Evolutionary conservation across 352 stramenopile species (phyloP).

Genomic region (Lagenidium sp.): DNA sequence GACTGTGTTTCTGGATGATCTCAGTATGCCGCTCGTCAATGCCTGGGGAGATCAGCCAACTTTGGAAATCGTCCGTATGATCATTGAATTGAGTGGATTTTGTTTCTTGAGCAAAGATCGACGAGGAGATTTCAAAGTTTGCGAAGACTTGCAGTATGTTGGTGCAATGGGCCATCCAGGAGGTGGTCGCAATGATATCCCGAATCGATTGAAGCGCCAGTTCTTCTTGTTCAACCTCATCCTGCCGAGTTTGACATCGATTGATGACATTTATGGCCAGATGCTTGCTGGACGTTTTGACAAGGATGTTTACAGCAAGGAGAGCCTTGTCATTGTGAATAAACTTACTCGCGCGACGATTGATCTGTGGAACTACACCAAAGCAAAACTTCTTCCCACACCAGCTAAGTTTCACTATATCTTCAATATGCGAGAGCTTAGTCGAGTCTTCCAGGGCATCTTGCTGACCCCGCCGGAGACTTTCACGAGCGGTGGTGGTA

Average conservation of each 20-base stretch:
- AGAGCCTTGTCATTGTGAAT: conserved; percentile 78
- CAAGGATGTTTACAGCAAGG: conserved; percentile 76
- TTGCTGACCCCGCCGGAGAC: conserved; percentile 94
- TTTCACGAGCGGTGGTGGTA: conserved; percentile 86
- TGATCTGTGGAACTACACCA: conserved; percentile 95
- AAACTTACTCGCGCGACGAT: conserved; percentile 96
- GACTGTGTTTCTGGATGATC: conserved; percentile 98
- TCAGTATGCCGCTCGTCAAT: conserved; percentile 97
- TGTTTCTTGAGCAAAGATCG: conserved; percentile 98
- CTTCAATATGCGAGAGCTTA: conserved; percentile 99
- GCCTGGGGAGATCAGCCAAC: conserved; percentile 98
- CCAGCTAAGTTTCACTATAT: conserved; percentile 99
- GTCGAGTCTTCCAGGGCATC: conserved; percentile 96
- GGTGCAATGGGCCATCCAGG: conserved; percentile 97
- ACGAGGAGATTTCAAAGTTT: conserved; percentile 97
- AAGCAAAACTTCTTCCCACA: conserved; percentile 95
- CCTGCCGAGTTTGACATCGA: conserved; percentile 94
- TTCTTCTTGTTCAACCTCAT: conserved; percentile 99
- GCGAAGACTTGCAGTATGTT: conserved; percentile 96
- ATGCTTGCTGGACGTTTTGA: conserved; percentile 96
- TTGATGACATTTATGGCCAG: conserved; percentile 99
- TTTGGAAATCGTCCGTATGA: conserved; percentile 96
- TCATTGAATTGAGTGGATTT: conserved; percentile 95
- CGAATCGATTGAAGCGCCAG: conserved; percentile 98
- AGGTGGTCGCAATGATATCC: conserved; percentile 97